Base-by-base conservation (phyloP, 2,329 filamentous ascomycete species). In the Chalara sp. region DNA sequence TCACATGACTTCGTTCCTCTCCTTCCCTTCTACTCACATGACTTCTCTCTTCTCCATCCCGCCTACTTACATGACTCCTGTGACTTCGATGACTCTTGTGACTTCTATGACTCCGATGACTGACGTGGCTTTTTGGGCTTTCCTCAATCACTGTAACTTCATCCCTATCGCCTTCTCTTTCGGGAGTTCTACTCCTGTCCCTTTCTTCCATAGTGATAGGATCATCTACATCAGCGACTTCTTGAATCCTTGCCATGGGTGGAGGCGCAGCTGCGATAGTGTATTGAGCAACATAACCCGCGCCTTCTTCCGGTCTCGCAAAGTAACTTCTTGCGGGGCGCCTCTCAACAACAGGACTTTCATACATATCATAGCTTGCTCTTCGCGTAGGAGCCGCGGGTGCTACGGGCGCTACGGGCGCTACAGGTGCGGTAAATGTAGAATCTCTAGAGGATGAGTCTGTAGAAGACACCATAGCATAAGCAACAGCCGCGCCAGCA, bases 401-500 rank as follows among this genome's bases (percentile, higher is more conserved):
- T 31, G 43, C 13, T 6, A 13, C 28, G 31, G 30, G 13, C 12
- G 28, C 43, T 31, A 31, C 28, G 29, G 40, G 12, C 39, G 13
- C 29, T 13, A 39, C 40, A 12, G 32, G 21, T 21, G 21, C 21
- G 21, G 21, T 21, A 21, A 21, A 21, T 21, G 21, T 21, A 21
- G 0, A 42, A 21, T 32, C 7, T 28, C 50, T 46, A 6, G 32
- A 45, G 10, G 62, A 57, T 5, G 58, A 57, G 43, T 86, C 83
- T 53, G 76, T 21, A 21, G 21, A 75, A 57, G 79, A 82, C 56
- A 82, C 76, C 72, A 89, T 83, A 28, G 81, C 83, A 68, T 93
- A 95, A 7, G 87, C 85, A 40, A 87, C 73, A 7, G 85, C 86
- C 35, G 84, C 87, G 39, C 86, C 87, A 13, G 87, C 87, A 12